Evolutionary conservation across 2,329 filamentous ascomycete species (phyloP).

Genomic region (Endoconidiophora laricicola): DNA sequence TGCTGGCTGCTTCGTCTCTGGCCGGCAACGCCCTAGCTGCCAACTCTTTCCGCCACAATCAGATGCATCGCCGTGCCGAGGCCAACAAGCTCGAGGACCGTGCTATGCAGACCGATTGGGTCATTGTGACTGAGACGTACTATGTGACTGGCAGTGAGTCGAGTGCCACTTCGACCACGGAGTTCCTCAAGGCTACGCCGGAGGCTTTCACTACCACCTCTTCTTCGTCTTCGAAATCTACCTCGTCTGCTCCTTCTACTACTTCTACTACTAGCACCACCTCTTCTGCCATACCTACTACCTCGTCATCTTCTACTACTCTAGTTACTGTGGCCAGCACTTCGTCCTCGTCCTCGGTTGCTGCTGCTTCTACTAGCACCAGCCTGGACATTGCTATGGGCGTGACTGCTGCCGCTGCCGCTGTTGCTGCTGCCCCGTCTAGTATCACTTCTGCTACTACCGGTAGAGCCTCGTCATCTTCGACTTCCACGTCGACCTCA

Average conservation of each 20-base stretch:
- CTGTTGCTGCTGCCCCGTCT: neutral
- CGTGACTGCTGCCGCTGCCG: conserved; percentile 9
- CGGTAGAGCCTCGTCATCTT: conserved; percentile 3
- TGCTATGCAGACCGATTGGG: conserved; percentile 23
- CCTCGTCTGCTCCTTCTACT: conserved; percentile 1
- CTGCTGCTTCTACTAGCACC: conserved; percentile 9
- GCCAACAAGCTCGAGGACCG: conserved; percentile 17
- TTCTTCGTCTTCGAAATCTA: conserved; percentile 5
- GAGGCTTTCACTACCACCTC: conserved; percentile 2
- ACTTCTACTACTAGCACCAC: conserved; percentile 1
- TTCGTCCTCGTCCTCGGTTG: conserved; percentile 10
- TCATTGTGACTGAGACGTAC: conserved; percentile 26
- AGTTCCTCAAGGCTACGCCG: neutral
- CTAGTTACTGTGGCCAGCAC: conserved; percentile 12
- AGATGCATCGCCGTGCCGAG: conserved; percentile 11
- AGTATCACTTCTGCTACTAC: conserved; percentile 11
- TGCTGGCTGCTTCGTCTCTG: conserved; percentile 27
- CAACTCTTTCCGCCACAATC: conserved; percentile 25
- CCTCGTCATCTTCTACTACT: conserved; percentile 5
- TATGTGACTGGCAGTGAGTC: conserved; percentile 21
- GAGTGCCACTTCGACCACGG: conserved; percentile 3
- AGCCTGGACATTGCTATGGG: conserved; percentile 16
- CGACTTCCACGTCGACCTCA: conserved; percentile 15
- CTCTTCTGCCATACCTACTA: neutral
- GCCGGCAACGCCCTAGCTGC: conserved; percentile 27